These are phyloP conservation scores for Mucor irregularis DNA, from an alignment of 371 early-diverging fungal genomes.

Conservation along the genomic window DNA sequence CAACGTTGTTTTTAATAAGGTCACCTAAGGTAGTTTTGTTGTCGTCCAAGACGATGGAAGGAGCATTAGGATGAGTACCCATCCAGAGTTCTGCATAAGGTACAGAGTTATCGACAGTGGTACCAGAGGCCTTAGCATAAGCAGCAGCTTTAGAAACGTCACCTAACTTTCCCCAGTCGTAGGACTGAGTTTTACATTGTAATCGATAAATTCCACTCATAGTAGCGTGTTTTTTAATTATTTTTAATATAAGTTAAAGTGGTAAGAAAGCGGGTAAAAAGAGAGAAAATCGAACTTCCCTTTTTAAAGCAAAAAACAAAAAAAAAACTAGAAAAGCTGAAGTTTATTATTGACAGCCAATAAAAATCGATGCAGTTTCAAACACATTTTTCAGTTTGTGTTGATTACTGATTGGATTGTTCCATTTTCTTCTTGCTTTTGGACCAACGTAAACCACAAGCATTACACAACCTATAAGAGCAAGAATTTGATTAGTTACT, in stretches of 20 bases:
- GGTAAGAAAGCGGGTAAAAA: not conserved
- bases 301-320: too few relatives aligned
- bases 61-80: conserved; percentile 97
- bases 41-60: conserved; percentile 57
- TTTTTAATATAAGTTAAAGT: too few relatives aligned
- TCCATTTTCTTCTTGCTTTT: conserved; percentile 26
- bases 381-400: not conserved
- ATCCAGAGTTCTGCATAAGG: conserved; percentile 98
- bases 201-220: conserved; percentile 53
- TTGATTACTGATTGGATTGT: not conserved
- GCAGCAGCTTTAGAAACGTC: conserved; percentile 80
- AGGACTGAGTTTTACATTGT: conserved; percentile 71
- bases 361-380: too few relatives aligned
- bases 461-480: conserved; percentile 51
- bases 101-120: conserved; percentile 54
- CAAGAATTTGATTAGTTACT: too few relatives aligned
- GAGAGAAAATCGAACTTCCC: not conserved
- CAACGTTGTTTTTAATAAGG: conserved; percentile 47
- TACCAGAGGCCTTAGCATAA: conserved; percentile 66
- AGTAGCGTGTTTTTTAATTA: not conserved
- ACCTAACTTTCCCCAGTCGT: conserved; percentile 97
- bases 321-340: too few relatives aligned
- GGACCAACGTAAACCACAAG: conserved; percentile 54
- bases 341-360: not conserved
- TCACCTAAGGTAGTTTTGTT: conserved; percentile 56